A percentile compares a stretch with the other conserved stretches of the same genome.
Conservation (phyloP, 83 land plant genomes). For the Thuja plicata region DNA sequence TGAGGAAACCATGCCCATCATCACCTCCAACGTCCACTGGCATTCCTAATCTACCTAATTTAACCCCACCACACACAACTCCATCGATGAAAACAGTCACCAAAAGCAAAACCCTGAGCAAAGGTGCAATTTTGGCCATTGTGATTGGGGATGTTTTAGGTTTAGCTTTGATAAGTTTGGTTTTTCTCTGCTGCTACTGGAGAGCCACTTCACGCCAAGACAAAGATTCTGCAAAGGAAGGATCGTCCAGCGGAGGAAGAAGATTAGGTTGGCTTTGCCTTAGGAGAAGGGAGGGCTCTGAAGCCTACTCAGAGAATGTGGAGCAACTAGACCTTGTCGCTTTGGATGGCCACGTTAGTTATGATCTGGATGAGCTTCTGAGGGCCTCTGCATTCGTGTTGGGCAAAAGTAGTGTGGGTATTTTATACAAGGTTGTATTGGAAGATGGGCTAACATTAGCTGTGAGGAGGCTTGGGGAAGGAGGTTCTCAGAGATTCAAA, state of each 20-base stretch:
- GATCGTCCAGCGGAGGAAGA: conserved; percentile 20
- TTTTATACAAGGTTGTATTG: conserved; percentile 83
- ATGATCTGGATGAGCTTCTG: conserved; percentile 76
- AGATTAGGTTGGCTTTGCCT: conserved; percentile 43
- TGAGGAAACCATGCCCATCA: conserved; percentile 53
- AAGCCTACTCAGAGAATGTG: conserved; percentile 53
- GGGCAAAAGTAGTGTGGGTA: conserved; percentile 78
- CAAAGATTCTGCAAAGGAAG: conserved; percentile 23
- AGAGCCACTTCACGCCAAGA: conserved; percentile 23
- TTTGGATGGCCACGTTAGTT: conserved; percentile 44
- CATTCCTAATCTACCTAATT: conserved; percentile 12
- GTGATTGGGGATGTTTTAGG: conserved; percentile 64
- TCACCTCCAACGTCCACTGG: conserved; percentile 14
- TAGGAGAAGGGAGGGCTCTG: conserved; percentile 49
- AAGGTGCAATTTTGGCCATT: conserved; percentile 49
- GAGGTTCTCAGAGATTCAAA: conserved; percentile 62
- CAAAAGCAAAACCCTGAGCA: conserved; percentile 42
- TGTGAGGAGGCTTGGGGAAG: conserved; percentile 86
- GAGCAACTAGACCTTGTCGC: conserved; percentile 66
- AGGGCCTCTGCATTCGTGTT: conserved; percentile 81
- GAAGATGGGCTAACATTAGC: conserved; percentile 71
- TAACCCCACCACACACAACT: conserved; percentile 17
- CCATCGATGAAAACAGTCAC: conserved; percentile 1
- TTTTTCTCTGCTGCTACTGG: conserved; percentile 66
- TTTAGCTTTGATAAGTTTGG: conserved; percentile 47